phyloP scores from a whole-genome alignment of 2,329 filamentous ascomycete genomes.

The Fusarium incarnatum region DNA sequence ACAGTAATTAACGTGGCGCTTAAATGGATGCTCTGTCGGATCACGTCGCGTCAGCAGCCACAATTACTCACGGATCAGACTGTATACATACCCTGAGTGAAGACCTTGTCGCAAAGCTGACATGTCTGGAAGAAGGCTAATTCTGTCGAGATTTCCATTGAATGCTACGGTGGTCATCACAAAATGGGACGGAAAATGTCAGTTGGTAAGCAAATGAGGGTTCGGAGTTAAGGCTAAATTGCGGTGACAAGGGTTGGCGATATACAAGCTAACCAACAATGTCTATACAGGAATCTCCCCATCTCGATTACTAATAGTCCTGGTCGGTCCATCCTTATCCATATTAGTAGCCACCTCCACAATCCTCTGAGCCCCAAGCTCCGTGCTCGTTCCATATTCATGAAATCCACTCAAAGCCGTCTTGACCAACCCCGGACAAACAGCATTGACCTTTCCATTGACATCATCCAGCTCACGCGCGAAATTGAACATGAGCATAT shows the following conservation, averaged over 20 bases:
- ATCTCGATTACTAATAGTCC: slow-evolving; percentile 44
- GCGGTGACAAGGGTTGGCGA: not conserved
- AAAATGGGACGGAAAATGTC: too few relatives aligned
- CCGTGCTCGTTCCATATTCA: slow-evolving; percentile 32
- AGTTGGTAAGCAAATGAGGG: slow-evolving; percentile 10
- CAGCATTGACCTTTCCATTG: slow-evolving; percentile 51
- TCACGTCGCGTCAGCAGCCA: too few relatives aligned
- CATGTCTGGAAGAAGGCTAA: slow-evolving; percentile 18
- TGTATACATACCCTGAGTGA: slow-evolving; percentile 32
- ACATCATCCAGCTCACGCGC: slow-evolving; percentile 46
- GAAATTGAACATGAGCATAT: slow-evolving; percentile 55
- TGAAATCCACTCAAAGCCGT: slow-evolving; percentile 46
- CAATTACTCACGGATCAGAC: too few relatives aligned
- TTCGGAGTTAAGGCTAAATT: slow-evolving; percentile 32
- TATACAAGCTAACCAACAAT: not conserved
- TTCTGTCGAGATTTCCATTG: slow-evolving; percentile 2
- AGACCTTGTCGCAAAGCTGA: slow-evolving; percentile 37
- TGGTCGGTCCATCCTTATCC: slow-evolving; percentile 47
- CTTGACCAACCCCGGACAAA: slow-evolving; percentile 54
- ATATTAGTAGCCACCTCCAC: slow-evolving; percentile 48
- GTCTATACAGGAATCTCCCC: slow-evolving; percentile 39
- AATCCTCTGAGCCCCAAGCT: slow-evolving; percentile 47
- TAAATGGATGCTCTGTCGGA: slow-evolving; percentile 34
- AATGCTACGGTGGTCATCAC: not conserved
- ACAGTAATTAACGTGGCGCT: slow-evolving; percentile 45